These are phyloP conservation scores for Ceratobasidium theobromae DNA, from an alignment of 1,284 basidiomycete genomes.

Conservation along the genomic window DNA sequence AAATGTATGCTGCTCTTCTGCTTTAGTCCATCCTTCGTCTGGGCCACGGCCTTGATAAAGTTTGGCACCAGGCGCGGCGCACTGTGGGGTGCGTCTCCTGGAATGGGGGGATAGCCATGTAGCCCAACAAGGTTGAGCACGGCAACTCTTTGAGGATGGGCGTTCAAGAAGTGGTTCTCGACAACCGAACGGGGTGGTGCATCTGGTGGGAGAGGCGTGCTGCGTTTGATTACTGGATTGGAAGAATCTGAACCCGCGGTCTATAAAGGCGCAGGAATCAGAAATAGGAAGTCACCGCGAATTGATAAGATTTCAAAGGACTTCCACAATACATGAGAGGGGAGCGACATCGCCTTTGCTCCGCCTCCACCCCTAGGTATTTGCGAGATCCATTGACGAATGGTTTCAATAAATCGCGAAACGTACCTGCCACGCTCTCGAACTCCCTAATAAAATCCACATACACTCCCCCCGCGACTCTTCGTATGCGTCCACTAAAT, in stretches of 20 bases:
- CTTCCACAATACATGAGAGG: too few species aligned
- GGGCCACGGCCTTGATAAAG: slow-evolving; percentile 40
- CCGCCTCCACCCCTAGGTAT: too few species aligned
- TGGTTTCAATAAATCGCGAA: not conserved
- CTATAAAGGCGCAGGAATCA: slow-evolving; percentile 30
- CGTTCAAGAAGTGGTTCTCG: slow-evolving; percentile 38
- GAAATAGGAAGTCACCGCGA: slow-evolving; percentile 35
- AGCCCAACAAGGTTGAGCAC: slow-evolving; percentile 43
- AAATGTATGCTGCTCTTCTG: slow-evolving; percentile 41
- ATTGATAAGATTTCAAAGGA: too few species aligned
- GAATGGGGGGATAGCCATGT: slow-evolving; percentile 40
- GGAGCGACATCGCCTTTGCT: too few species aligned
- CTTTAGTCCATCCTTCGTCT: slow-evolving; percentile 39
- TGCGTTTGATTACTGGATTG: slow-evolving; percentile 36
- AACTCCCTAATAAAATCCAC: slow-evolving; percentile 42
- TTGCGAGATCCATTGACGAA: not conserved
- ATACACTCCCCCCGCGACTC: slow-evolving; percentile 17
- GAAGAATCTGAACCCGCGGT: slow-evolving; percentile 28
- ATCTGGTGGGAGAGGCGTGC: slow-evolving; percentile 39
- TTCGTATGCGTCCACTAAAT: slow-evolving; percentile 37
- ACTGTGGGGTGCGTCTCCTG: slow-evolving; percentile 23
- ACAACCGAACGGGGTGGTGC: slow-evolving; percentile 40
- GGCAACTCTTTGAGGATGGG: slow-evolving; percentile 5
- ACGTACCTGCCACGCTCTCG: slow-evolving; percentile 41
- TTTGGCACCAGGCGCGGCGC: slow-evolving; percentile 34